Conservation (phyloP, 2,329 filamentous ascomycete species). For the Stenocarpella maydis region DNA sequence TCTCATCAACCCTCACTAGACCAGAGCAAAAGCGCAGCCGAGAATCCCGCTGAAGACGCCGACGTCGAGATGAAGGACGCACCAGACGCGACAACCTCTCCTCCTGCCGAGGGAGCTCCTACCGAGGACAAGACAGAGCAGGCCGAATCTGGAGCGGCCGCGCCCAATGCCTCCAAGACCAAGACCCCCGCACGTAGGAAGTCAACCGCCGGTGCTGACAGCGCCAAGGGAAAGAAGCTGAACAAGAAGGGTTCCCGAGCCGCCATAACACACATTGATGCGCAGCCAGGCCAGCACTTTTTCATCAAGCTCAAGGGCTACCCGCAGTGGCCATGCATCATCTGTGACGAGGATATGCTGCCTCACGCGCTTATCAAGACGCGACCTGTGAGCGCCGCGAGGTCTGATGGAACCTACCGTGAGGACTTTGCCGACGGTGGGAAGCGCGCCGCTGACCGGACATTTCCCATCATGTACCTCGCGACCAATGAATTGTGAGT, state of each 20-base stretch:
- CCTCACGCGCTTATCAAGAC: conserved; percentile 78
- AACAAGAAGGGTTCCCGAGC: conserved; percentile 85
- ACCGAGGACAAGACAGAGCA: conserved; percentile 43
- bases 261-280: conserved; percentile 76
- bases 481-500: conserved; percentile 97
- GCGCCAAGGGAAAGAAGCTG: conserved; percentile 79
- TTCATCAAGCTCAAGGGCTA: conserved; percentile 94
- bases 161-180: conserved; percentile 49
- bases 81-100: conserved; percentile 58
- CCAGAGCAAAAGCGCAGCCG: conserved; percentile 43
- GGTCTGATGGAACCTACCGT: conserved; percentile 84
- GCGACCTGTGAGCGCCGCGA: conserved; percentile 84
- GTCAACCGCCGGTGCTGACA: conserved; percentile 69
- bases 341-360: conserved; percentile 95
- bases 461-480: conserved; percentile 95
- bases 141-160: conserved; percentile 40
- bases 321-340: conserved; percentile 91
- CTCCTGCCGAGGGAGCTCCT: conserved; percentile 44
- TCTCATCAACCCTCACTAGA: conserved; percentile 39
- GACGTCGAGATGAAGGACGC: conserved; percentile 77
- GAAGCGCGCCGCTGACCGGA: conserved; percentile 84
- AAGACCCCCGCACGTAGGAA: conserved; percentile 73
- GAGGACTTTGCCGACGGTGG: conserved; percentile 88
- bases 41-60: conserved; percentile 44
- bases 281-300: conserved; percentile 90